Evolutionary conservation across 306 rosid species (phyloP), one percentile per base, ranked within the genome.

Genomic region (Glycine tomentella): DNA sequence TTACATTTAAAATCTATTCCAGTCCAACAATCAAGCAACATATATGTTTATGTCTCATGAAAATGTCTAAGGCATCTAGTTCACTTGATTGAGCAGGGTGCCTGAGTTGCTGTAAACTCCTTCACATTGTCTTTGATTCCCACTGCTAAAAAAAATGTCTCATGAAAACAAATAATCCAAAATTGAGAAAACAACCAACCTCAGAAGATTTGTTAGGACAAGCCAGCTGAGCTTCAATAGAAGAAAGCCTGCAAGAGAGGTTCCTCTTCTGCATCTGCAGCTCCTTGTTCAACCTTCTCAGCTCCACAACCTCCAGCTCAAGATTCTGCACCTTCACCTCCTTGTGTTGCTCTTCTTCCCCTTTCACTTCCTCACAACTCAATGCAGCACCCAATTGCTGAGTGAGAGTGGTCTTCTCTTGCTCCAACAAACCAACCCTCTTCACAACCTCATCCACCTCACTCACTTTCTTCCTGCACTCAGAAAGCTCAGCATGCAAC

Each of bases 251-350:
- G 71, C 97, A 90, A 82, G 95, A 78, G 72, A 91, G 95, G 69
- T 85, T 91, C 76, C 99, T 88, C 88, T 95, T 95, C 87, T 93
- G 93, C 82, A 95, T 88, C 88, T 95, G 99, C 12, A 95, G 88
- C 88, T 95, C 99, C 89, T 91, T 95, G 75, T 93, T 95, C 69
- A 95, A 56, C 20, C 99, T 87, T 84, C 97, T 91, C 89, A 95
- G 76, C 77, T 95, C 97, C 20, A 95, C 91, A 79, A 95, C 94
- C 59, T 95, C 98, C 62, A 95, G 88, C 80, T 95, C 98, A 74
- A 85, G 87, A 74, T 83, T 86, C 65, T 84, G 84, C 8, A 42
- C 38, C 2, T 63, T 74, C 69, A 61, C 76, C 49, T 84, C 88
- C 10, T 82, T 76, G 1, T 69, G 72, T 50, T 65, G 25, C 7